Base-by-base conservation (phyloP, 2,329 filamentous ascomycete genomes). In the Talaromyces verruculosus region DNA sequence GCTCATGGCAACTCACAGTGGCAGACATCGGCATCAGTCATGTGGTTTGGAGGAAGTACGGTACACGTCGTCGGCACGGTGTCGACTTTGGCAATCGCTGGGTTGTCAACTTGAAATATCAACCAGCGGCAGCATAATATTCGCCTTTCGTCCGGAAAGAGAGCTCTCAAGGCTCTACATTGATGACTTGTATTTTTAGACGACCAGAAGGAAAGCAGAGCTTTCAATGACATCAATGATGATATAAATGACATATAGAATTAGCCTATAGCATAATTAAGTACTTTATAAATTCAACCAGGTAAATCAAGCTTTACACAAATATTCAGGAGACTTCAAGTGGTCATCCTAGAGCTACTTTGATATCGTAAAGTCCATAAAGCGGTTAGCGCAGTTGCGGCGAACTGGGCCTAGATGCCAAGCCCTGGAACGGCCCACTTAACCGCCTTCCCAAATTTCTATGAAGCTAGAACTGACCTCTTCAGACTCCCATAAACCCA, bases 81-180 rank as follows among this genome's bases (percentile, higher is more conserved):
- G 89, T 97, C 65, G 92, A 93, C 72, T 98, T 97, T 82, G 92
- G 92, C 28, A 88, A 89, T 67, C 87, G 89, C 69, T 98, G 94
- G 94, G 88, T 95, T 68, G 84, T 96, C 15, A 88, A 89, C 71
- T 86, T 95, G 78, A 76, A 79, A 59, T 85, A 77, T 70, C 77
- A 78, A 45, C 67, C 75, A 2, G 59, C 72, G 57, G 63, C 71
- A 25, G 69, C 71, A 22, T 78, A 67, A 73, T 25, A 30, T 30
- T 43, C 19, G 28, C 8, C 8, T 17, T 17, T n/a, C n/a, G 7
- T 59, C 2, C 13, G 10, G 2, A 15, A 28, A 25, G 11, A 13
- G 39, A 10, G 19, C 51, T 33, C 5, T 6, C 2, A n/a, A 58
- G 11, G 13, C 35, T 59, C 37, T 43, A 25, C 22, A 43, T 33